These are phyloP conservation scores for Aspergillus bridgeri DNA, from an alignment of 495 filamentous ascomycete genomes.

Conservation along the genomic window DNA sequence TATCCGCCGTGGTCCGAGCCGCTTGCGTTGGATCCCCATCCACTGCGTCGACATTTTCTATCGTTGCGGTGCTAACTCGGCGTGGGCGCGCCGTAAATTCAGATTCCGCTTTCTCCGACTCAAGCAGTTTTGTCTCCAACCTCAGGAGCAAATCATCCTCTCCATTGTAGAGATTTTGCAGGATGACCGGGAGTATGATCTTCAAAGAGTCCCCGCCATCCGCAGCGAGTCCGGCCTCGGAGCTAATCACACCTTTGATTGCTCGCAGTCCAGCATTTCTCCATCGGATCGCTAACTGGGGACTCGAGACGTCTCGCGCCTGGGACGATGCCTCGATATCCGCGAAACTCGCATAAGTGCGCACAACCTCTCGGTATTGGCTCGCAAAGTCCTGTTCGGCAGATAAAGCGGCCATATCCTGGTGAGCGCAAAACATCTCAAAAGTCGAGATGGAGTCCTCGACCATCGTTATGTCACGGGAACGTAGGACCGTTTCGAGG, in stretches of 20 bases:
- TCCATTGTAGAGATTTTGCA: conserved; percentile 80
- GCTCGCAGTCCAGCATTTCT: conserved; percentile 75
- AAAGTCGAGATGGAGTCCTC: conserved; percentile 84
- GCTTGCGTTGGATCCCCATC: conserved; percentile 69
- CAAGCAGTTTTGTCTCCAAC: conserved; percentile 57
- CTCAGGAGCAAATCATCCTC: conserved; percentile 63
- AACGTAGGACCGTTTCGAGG: conserved; percentile 70
- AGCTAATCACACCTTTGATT: conserved; percentile 71
- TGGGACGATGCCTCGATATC: conserved; percentile 35
- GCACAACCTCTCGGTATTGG: conserved; percentile 78
- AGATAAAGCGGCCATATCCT: conserved; percentile 71
- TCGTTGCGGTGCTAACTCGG: conserved; percentile 75
- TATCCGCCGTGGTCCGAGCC: conserved; percentile 72
- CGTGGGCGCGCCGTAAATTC: conserved; percentile 52
- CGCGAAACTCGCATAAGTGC: conserved; percentile 73
- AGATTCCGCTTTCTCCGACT: conserved; percentile 61
- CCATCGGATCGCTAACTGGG: conserved; percentile 78
- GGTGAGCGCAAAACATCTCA: conserved; percentile 74
- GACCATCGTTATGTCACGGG: conserved; percentile 80
- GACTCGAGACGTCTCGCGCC: conserved; percentile 47
- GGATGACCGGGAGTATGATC: conserved; percentile 72
- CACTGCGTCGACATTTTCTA: conserved; percentile 62
- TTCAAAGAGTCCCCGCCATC: conserved; percentile 70
- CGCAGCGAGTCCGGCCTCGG: conserved; percentile 65
- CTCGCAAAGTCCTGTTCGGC: conserved; percentile 76